A percentile compares a stretch with the other conserved stretches of the same genome.
phyloP scores from a whole-genome alignment of 1,284 basidiomycete species.

The Leccinum subrobustum region DNA sequence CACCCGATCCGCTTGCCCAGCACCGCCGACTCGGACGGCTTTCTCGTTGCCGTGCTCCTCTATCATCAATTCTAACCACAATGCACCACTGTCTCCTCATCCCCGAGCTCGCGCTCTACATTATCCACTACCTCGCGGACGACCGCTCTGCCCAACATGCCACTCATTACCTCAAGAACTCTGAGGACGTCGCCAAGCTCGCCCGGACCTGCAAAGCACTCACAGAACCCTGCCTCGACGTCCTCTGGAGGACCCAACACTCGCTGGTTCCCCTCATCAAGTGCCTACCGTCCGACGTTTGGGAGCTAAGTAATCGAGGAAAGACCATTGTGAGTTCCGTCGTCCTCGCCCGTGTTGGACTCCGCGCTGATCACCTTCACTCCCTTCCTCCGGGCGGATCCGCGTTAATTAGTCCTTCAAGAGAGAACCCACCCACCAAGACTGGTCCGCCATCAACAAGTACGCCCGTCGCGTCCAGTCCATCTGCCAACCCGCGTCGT shows the following conservation, averaged over 20 bases:
- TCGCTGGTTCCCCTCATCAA: conserved; percentile 31
- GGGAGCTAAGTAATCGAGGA: conserved; percentile 20
- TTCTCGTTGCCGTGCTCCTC: neutral
- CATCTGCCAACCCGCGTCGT: conserved; percentile 26
- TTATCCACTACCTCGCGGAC: conserved; percentile 28
- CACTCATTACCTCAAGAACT: conserved; percentile 21
- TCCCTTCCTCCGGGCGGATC: neutral
- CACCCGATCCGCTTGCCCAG: neutral
- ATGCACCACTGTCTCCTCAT: conserved; percentile 32
- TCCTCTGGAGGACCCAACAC: conserved; percentile 32
- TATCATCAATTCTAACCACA: neutral
- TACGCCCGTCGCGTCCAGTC: conserved; percentile 29
- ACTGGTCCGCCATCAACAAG: conserved; percentile 24
- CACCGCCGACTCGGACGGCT: neutral
- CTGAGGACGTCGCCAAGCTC: conserved; percentile 26
- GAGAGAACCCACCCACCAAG: conserved; percentile 17
- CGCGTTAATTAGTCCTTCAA: conserved; percentile 21
- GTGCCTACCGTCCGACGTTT: conserved; percentile 28
- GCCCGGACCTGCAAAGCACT: conserved; percentile 32
- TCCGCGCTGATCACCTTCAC: conserved; percentile 1
- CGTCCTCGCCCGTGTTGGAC: neutral
- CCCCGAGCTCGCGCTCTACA: conserved; percentile 25
- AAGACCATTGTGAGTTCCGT: conserved; percentile 27
- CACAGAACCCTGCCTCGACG: conserved; percentile 29
- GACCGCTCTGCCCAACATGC: conserved; percentile 20